Evolutionary conservation across 2,329 filamentous ascomycete species (phyloP).

Genomic region (Hortaea werneckii): DNA sequence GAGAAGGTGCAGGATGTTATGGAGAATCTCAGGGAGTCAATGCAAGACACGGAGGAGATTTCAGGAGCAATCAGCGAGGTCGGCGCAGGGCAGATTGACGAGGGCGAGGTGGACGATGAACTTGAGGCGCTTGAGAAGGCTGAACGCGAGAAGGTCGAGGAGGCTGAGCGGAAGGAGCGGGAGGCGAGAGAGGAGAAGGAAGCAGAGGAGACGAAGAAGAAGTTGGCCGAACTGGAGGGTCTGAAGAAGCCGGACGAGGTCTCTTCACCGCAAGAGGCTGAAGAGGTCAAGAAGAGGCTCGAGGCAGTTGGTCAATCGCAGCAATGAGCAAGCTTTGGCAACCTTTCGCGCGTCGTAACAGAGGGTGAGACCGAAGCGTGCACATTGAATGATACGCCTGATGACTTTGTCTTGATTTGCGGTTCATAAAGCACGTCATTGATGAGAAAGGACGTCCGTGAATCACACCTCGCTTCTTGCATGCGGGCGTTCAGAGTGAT

Average conservation of each 20-base stretch:
- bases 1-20: constrained; percentile 68
- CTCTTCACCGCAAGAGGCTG: not conserved
- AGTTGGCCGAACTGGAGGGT: constrained; percentile 23
- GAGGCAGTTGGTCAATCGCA: not conserved
- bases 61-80: constrained; percentile 62
- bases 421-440: no score
- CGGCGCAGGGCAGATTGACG: constrained; percentile 49
- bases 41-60: constrained; percentile 74
- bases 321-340: not conserved
- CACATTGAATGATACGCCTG: no score
- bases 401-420: no score
- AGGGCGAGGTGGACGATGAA: constrained; percentile 79
- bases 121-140: constrained; percentile 60
- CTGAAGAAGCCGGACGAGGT: constrained; percentile 2
- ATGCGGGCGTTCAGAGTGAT: no score
- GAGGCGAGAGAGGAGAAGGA: constrained; percentile 29
- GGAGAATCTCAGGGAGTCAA: constrained; percentile 64
- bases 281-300: not conserved
- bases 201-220: constrained; percentile 30
- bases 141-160: constrained; percentile 45
- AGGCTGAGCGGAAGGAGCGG: constrained; percentile 62
- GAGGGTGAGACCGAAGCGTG: no score
- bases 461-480: no score
- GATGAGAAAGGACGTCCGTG: no score
- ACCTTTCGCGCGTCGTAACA: not conserved